A percentile compares a stretch with the other conserved stretches of the same genome.
Conservation (phyloP, 2,329 filamentous ascomycete species). For the Fusarium sp. region DNA sequence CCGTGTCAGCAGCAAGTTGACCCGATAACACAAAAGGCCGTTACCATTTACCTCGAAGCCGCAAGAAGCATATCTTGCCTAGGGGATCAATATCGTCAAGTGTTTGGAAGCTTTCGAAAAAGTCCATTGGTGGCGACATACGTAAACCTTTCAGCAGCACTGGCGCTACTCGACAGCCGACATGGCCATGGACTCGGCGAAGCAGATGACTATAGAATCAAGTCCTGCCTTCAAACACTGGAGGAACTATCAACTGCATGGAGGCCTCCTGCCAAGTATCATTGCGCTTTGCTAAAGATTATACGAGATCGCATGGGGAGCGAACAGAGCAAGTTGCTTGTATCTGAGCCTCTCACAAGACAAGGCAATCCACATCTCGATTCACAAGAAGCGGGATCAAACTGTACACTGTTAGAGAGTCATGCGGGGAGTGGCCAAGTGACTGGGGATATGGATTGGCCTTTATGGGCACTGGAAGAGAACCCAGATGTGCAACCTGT, state of each 20-base stretch:
- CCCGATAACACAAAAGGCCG: not conserved
- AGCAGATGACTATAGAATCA: not conserved
- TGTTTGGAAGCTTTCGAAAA: not conserved
- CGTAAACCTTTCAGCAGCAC: not conserved
- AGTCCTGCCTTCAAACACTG: not conserved
- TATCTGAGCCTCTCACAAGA: not conserved
- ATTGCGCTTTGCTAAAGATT: not conserved
- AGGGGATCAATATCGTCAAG: not conserved
- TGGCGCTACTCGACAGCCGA: not conserved
- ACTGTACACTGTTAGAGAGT: not conserved
- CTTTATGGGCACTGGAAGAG: not conserved
- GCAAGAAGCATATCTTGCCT: not conserved
- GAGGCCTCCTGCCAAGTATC: not conserved
- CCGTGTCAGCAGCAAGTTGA: not conserved
- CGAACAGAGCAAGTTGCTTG: no score
- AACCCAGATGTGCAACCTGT: not conserved
- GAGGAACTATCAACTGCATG: not conserved
- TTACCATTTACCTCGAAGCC: not conserved
- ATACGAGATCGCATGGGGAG: not conserved
- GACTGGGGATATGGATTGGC: not conserved
- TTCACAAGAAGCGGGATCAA: not conserved
- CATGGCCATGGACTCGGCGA: not conserved
- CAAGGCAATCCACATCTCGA: not conserved
- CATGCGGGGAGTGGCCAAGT: not conserved
- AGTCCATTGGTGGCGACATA: not conserved